Conservation (phyloP, 768 basidiomycete genomes). For the Russula olivacea region DNA sequence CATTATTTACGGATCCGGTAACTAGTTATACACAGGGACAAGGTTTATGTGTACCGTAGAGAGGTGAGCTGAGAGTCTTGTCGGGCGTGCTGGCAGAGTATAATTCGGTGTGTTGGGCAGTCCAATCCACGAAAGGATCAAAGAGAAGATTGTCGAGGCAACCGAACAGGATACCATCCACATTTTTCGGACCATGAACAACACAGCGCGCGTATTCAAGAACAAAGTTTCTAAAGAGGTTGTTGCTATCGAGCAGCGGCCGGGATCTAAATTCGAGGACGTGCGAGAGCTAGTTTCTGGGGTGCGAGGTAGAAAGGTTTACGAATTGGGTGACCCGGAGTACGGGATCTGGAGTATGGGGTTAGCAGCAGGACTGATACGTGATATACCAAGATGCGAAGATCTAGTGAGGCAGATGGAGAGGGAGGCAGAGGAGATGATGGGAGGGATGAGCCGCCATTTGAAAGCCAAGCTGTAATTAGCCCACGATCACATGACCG, state of each 20-base stretch:
- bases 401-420: conserved; percentile 65
- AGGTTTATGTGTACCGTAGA: conserved; percentile 92
- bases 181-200: conserved; percentile 82
- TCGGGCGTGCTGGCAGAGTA: not conserved
- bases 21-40: conserved; percentile 41
- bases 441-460: conserved; percentile 34
- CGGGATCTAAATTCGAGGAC: conserved; percentile 85
- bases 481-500: conserved; percentile 15
- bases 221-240: conserved; percentile 82
- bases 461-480: conserved; percentile 30
- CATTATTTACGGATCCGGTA: not conserved
- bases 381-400: conserved; percentile 79
- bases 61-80: conserved; percentile 38
- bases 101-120: conserved; percentile 33
- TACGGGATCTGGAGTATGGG: conserved; percentile 83
- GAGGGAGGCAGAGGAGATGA: conserved; percentile 64
- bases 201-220: conserved; percentile 82
- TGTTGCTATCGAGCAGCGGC: conserved; percentile 70
- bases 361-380: conserved; percentile 61
- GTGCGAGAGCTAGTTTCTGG: conserved; percentile 72
- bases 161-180: conserved; percentile 81
- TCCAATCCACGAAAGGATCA: conserved; percentile 85
- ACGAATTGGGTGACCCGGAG: conserved; percentile 79
- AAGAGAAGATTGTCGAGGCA: conserved; percentile 79
- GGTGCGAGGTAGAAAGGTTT: conserved; percentile 62